Evolutionary conservation across 176 grass and related monocot species (phyloP).

Genomic region (sorghum (Sorghum bicolor)): DNA sequence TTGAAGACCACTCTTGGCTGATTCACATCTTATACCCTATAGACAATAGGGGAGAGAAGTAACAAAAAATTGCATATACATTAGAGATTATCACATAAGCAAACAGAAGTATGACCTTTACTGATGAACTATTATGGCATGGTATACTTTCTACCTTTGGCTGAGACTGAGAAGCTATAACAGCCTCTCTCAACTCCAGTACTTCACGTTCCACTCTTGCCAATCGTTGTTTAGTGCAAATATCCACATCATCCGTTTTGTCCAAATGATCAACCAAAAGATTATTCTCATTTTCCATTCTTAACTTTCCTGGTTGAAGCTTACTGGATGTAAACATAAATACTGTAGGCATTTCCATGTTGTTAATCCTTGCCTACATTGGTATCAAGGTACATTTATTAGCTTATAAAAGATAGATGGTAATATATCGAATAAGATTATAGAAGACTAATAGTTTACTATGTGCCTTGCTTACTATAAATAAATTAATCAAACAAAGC

Average conservation of each 20-base stretch:
- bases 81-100: neutral
- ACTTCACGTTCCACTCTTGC: neutral
- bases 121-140: neutral
- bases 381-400: neutral
- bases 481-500: neutral
- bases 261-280: neutral
- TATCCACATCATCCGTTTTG: neutral
- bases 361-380: neutral
- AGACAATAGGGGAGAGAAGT: neutral
- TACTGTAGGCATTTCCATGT: neutral
- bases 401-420: neutral
- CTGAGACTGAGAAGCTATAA: neutral
- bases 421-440: neutral
- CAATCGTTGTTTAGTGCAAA: neutral
- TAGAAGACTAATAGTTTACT: neutral
- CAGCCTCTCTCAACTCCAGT: neutral
- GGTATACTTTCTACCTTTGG: neutral
- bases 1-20: neutral
- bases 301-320: neutral
- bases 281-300: neutral
- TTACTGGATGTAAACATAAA: neutral
- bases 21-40: constrained; percentile 22
- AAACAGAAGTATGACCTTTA: neutral
- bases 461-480: neutral
- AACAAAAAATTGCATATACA: neutral